Evolutionary conservation across 352 stramenopile genomes (phyloP).

Genomic region (Pythium coloratum): DNA sequence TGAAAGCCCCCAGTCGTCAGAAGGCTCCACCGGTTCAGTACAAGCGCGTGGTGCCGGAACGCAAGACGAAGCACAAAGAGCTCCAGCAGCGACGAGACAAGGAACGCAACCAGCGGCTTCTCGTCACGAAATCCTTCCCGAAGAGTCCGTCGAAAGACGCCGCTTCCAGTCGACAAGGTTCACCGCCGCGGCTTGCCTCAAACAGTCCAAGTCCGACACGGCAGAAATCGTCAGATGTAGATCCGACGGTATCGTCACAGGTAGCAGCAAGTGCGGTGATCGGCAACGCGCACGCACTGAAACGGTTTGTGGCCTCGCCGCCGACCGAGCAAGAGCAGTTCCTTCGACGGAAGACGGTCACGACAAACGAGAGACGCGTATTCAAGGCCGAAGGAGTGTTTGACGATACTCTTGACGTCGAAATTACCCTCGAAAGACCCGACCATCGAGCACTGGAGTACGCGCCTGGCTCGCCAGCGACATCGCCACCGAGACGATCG

Average conservation of each 20-base stretch:
- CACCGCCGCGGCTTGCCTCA: neutral
- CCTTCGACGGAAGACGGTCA: constrained; percentile 37
- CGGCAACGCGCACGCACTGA: constrained; percentile 5
- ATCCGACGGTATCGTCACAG: neutral
- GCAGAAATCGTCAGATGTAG: neutral
- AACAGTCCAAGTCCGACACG: neutral
- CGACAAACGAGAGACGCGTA: constrained; percentile 34
- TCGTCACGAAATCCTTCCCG: constrained; percentile 6
- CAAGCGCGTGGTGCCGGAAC: constrained; percentile 44
- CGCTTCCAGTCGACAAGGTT: neutral
- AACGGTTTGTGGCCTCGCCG: neutral
- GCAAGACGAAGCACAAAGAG: constrained; percentile 63
- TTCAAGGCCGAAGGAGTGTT: constrained; percentile 42
- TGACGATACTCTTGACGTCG: constrained; percentile 48
- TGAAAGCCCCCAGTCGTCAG: neutral
- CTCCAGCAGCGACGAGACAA: constrained; percentile 61
- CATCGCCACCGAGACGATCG: neutral
- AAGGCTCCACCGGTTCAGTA: neutral
- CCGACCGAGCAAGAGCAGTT: constrained; percentile 55
- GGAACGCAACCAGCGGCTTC: constrained; percentile 49
- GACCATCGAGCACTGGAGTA: constrained; percentile 22
- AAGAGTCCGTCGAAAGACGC: neutral
- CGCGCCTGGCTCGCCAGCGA: constrained; percentile 3
- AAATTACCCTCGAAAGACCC: constrained; percentile 59
- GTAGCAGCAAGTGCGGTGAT: constrained; percentile 1